Evolutionary conservation across 495 filamentous ascomycete species (phyloP).

Genomic region (Penicillium canescens): DNA sequence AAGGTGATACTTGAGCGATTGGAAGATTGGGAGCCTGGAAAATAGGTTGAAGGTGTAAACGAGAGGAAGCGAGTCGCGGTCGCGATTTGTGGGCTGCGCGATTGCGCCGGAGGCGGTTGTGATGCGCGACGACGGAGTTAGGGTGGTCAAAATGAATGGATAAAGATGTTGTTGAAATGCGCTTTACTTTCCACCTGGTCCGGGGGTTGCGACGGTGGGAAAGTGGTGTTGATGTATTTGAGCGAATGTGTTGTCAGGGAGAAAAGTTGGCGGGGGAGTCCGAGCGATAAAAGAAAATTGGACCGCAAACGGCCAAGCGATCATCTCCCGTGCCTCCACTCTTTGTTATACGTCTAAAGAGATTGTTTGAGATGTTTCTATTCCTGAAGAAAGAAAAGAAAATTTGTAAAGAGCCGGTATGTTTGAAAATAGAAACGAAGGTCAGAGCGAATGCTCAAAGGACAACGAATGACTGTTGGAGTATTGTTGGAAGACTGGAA

Average conservation of each 20-base stretch:
- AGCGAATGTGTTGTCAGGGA: slow-evolving; percentile 23
- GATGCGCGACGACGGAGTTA: slow-evolving; percentile 23
- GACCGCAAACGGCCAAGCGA: slow-evolving; percentile 34
- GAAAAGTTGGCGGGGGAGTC: slow-evolving; percentile 21
- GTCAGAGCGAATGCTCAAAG: slow-evolving; percentile 4
- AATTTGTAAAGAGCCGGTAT: not conserved
- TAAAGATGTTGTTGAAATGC: slow-evolving; percentile 16
- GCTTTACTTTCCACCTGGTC: slow-evolving; percentile 28
- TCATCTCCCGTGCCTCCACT: slow-evolving; percentile 20
- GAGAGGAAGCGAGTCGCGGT: slow-evolving; percentile 1
- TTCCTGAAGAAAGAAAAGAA: not conserved
- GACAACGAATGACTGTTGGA: slow-evolving; percentile 12
- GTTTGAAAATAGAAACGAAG: slow-evolving; percentile 4
- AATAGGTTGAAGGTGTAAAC: not conserved
- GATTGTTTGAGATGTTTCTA: not conserved
- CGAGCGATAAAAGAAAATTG: slow-evolving; percentile 27
- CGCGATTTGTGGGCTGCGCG: slow-evolving; percentile 25
- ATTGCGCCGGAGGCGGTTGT: slow-evolving; percentile 41
- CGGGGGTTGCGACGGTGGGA: slow-evolving; percentile 31
- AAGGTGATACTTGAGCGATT: slow-evolving; percentile 1
- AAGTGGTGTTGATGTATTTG: slow-evolving; percentile 11
- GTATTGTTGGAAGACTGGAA: slow-evolving; percentile 3
- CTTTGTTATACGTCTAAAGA: slow-evolving; percentile 5
- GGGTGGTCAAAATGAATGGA: slow-evolving; percentile 20
- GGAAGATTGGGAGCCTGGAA: slow-evolving; percentile 1